Evolutionary conservation across 1,139 yeast genomes (phyloP).

Genomic region (Debaryomyces nepalensis): DNA sequence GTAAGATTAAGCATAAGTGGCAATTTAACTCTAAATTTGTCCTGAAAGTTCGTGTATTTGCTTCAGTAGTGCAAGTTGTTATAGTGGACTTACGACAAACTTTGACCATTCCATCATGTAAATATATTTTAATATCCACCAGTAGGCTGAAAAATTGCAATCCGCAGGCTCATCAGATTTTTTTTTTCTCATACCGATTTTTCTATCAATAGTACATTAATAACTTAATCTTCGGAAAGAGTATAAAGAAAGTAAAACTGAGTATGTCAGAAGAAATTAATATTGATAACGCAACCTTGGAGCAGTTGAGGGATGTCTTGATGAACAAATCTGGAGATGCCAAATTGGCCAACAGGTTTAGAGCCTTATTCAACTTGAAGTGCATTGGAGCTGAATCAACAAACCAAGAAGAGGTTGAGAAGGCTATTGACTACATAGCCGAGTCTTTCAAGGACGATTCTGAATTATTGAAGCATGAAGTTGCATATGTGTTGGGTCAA

Average conservation of each 20-base stretch:
- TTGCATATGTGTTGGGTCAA: constrained; percentile 98
- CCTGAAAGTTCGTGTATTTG: no score
- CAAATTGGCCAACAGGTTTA: constrained; percentile 81
- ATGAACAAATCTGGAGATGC: constrained; percentile 66
- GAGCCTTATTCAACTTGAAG: constrained; percentile 92
- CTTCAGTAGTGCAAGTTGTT: no score
- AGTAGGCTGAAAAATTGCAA: constrained; percentile 7
- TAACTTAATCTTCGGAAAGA: not conserved
- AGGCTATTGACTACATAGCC: constrained; percentile 83
- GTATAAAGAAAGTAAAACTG: not conserved
- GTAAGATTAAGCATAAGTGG: not conserved
- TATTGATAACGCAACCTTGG: constrained; percentile 59
- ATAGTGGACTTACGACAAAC: no score
- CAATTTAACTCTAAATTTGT: not conserved
- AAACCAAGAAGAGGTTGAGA: constrained; percentile 53
- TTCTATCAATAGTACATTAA: not conserved
- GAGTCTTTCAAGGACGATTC: constrained; percentile 79
- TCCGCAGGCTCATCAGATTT: constrained; percentile 9
- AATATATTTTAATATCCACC: not conserved
- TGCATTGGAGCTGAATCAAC: constrained; percentile 70
- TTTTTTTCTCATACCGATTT: not conserved
- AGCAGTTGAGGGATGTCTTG: constrained; percentile 71
- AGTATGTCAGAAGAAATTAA: constrained; percentile 33
- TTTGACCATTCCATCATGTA: no score
- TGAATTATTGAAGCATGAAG: constrained; percentile 96